phyloP scores from a whole-genome alignment of 139 green algal genomes.

The Tetratostichococcus sp. region DNA sequence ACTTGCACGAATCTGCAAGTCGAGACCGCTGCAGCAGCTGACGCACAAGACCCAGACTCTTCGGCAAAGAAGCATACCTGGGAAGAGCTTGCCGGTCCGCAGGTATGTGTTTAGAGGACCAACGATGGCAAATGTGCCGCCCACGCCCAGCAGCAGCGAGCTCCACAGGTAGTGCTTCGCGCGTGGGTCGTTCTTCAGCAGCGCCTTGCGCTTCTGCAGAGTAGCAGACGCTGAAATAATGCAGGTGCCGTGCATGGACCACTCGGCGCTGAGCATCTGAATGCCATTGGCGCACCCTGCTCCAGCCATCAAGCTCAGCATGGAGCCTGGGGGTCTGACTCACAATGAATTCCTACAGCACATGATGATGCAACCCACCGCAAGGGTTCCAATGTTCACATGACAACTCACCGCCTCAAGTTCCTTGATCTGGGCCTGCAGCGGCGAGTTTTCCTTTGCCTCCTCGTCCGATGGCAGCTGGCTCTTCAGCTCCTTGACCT shows the following conservation, averaged over 20 bases:
- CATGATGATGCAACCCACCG: not conserved
- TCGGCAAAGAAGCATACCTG: conserved; percentile 24
- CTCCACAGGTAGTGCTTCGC: conserved; percentile 84
- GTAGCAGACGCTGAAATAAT: not conserved
- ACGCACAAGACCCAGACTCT: too few species aligned
- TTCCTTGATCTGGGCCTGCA: conserved; percentile 49
- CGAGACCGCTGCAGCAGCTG: too few species aligned
- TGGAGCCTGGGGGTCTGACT: too few species aligned
- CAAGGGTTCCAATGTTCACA: not conserved
- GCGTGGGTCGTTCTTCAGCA: conserved; percentile 69
- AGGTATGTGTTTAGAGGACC: conserved; percentile 93
- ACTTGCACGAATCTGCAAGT: too few species aligned
- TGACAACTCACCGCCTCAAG: conserved; percentile 70
- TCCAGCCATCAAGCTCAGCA: too few species aligned
- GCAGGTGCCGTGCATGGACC: not conserved
- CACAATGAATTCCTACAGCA: too few species aligned
- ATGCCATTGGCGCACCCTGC: too few species aligned
- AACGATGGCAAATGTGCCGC: conserved; percentile 78
- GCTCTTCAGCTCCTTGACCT: conserved; percentile 77
- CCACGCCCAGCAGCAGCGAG: conserved; percentile 80
- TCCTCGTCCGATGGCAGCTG: conserved; percentile 52
- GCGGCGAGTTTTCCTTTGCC: conserved; percentile 39
- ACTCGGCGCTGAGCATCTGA: too few species aligned
- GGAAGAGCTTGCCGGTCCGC: conserved; percentile 94
- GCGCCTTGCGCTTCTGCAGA: conserved; percentile 85